Base-by-base conservation (phyloP, 2,329 filamentous ascomycete genomes). In the Acephala macrosclerotiorum region DNA sequence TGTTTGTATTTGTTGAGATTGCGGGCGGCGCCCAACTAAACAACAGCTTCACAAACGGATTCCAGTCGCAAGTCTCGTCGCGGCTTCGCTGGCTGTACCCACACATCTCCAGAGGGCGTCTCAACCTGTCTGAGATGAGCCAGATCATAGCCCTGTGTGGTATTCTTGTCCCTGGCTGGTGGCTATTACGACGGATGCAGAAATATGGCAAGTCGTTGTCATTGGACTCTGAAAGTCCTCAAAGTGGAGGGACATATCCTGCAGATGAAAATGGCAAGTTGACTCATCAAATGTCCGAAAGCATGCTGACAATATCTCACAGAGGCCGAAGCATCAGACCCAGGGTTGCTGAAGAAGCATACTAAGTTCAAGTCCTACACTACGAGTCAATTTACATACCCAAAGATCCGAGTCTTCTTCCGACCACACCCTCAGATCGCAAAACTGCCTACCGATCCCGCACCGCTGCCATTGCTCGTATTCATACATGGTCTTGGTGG, bases 401-500 rank as follows among this genome's bases (percentile, higher is more conserved):
- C 89, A 1, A 86, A 85, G 36, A 85, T 98, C 68, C 89, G 95
- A 64, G 89, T 94, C 51, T 97, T 98, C 78, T 94, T 91, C 79
- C 87, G 91, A 64, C 87, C 87, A 62, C 96, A 97, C 79, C 86
- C 89, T 22, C 93, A 97, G 75, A 88, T 90, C n/a, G 87, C 89
- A 66, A 92, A 96, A 77, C 84, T 98, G 3, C 93, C 93, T 2
- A 85, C 83, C 49, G 84, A 89, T 67, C 92, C 93, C 1, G 84
- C 86, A 0, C 89, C 92, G 0, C 80, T 97, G 12, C 96, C 96
- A 1, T 81, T 99, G 11, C 81, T 98, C 3, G 94, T 98, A 51
- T 97, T 96, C 75, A 84, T 98, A 64, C 96, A 98, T 75, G 96
- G 96, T 1, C 84, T 98, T 11, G 96, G 95, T n/a, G 96, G 96